A percentile compares a stretch with the other conserved stretches of the same genome.
Conservation (phyloP, 2,329 filamentous ascomycete species). For the Trichoderma afroharzianum region DNA sequence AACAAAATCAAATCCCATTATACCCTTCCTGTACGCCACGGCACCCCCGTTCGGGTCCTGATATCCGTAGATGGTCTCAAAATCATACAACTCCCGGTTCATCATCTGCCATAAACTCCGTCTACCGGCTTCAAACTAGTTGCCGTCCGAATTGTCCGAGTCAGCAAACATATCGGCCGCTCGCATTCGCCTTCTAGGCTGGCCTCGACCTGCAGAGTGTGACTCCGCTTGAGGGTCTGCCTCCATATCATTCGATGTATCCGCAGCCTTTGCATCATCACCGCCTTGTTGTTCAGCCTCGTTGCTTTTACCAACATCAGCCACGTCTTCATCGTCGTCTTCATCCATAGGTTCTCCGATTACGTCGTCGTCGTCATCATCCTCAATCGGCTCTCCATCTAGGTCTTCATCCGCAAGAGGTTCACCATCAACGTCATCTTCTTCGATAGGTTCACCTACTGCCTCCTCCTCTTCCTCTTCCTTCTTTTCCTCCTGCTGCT, state of each 20-base stretch:
- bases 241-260: slow-evolving; percentile 12
- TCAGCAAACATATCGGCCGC: slow-evolving; percentile 87
- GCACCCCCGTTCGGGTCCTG: background rate
- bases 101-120: background rate
- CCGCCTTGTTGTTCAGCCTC: background rate
- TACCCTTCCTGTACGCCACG: background rate
- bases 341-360: slow-evolving; percentile 19
- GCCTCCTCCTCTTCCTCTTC: slow-evolving; percentile 45
- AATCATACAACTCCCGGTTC: background rate
- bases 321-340: slow-evolving; percentile 32
- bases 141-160: slow-evolving; percentile 46
- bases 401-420: slow-evolving; percentile 36
- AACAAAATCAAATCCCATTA: background rate
- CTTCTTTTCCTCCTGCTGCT: slow-evolving; percentile 30
- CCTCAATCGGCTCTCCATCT: slow-evolving; percentile 28
- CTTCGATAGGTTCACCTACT: slow-evolving; percentile 39
- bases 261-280: slow-evolving; percentile 15
- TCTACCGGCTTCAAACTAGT: background rate
- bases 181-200: slow-evolving; percentile 60
- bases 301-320: background rate
- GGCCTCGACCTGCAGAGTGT: slow-evolving; percentile 23
- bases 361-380: slow-evolving; percentile 31
- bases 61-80: background rate
- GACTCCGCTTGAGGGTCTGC: slow-evolving; percentile 10
- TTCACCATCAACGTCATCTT: slow-evolving; percentile 47